phyloP scores from a whole-genome alignment of 2,329 filamentous ascomycete genomes.

The Pyrenochaeta sp. region DNA sequence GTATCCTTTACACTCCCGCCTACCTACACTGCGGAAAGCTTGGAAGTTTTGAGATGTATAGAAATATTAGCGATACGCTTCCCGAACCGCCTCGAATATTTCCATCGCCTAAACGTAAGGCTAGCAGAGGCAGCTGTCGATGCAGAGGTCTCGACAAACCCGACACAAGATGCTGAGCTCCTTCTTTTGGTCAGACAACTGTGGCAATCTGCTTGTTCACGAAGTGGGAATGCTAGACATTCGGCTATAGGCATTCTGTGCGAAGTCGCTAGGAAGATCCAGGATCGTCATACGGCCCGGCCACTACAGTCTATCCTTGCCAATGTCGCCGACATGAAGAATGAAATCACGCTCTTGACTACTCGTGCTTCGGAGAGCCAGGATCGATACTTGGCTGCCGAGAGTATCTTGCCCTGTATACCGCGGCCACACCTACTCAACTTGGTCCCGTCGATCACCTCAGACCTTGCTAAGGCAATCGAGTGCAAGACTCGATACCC shows the following conservation, averaged over 20 bases:
- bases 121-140: slow-evolving; percentile 16
- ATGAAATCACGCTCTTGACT: not conserved
- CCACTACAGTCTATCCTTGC: slow-evolving; percentile 11
- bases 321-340: not conserved
- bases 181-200: slow-evolving; percentile 20
- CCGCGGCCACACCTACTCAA: slow-evolving; percentile 13
- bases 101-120: slow-evolving; percentile 17
- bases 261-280: slow-evolving; percentile 17
- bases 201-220: slow-evolving; percentile 16
- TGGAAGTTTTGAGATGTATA: slow-evolving; percentile 22
- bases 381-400: slow-evolving; percentile 5
- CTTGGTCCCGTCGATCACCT: slow-evolving; percentile 17
- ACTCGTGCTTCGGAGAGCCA: slow-evolving; percentile 4
- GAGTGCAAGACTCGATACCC: not conserved
- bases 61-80: slow-evolving; percentile 10
- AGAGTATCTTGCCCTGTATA: slow-evolving; percentile 19
- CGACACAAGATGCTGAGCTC: slow-evolving; percentile 17
- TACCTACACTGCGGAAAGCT: slow-evolving; percentile 14
- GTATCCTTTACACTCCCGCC: slow-evolving; percentile 11
- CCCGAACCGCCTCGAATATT: slow-evolving; percentile 5
- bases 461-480: slow-evolving; percentile 12
- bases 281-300: slow-evolving; percentile 1
- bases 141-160: slow-evolving; percentile 4
- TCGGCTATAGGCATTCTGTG: slow-evolving; percentile 3
- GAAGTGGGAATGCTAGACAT: not conserved